phyloP scores from a whole-genome alignment of 352 stramenopile species.

The Heterotrichella gracilis region DNA sequence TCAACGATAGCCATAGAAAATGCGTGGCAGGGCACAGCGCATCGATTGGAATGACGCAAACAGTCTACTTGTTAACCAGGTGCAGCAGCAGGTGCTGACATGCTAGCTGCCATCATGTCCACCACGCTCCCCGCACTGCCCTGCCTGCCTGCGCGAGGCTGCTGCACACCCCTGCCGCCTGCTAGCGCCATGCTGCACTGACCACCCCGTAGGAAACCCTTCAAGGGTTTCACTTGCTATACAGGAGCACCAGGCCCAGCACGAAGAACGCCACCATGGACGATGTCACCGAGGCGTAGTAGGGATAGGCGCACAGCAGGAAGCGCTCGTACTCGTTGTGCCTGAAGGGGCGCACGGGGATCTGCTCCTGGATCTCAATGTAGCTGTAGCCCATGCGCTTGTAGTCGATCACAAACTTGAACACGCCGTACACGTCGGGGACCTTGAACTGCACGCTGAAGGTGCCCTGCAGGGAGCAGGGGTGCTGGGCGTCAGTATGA shows the following conservation, averaged over 20 bases:
- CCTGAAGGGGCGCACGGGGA: slow-evolving; percentile 57
- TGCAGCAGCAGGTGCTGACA: no score
- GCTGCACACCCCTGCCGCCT: no score
- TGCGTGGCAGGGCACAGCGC: no score
- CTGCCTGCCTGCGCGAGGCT: no score
- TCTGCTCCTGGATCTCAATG: slow-evolving; percentile 44
- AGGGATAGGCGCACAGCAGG: slow-evolving; percentile 51
- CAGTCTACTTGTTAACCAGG: no score
- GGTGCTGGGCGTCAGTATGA: slow-evolving; percentile 17
- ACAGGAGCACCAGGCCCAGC: neutral
- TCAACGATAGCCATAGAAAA: no score
- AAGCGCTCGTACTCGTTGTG: slow-evolving; percentile 73
- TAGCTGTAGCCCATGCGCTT: slow-evolving; percentile 42
- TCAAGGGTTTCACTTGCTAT: neutral
- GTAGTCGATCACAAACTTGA: slow-evolving; percentile 59
- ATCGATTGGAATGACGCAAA: no score
- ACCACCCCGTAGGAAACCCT: no score
- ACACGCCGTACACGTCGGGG: slow-evolving; percentile 59
- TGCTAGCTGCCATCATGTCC: no score
- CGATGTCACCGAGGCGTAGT: slow-evolving; percentile 34
- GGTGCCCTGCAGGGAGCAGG: no score
- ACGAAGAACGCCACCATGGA: slow-evolving; percentile 13
- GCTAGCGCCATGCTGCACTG: no score
- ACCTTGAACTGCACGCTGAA: slow-evolving; percentile 18
- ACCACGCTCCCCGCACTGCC: no score